phyloP scores from a whole-genome alignment of 1,284 basidiomycete species.

The Golubevia sp. region DNA sequence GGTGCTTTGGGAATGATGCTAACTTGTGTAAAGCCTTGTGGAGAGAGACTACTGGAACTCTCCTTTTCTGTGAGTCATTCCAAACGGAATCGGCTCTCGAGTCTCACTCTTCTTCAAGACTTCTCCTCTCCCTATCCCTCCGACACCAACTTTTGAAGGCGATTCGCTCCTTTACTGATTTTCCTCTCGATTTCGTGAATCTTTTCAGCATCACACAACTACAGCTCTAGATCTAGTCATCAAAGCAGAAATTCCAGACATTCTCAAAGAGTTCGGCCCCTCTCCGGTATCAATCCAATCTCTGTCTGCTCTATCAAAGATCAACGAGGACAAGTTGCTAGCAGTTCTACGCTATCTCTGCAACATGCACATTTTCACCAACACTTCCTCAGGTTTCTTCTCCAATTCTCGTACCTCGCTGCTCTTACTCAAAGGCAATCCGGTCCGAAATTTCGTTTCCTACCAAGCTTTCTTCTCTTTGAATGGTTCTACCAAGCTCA shows the following conservation, averaged over 20 bases:
- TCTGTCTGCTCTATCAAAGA: slow-evolving; percentile 5
- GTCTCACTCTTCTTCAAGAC: too few species aligned
- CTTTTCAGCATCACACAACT: slow-evolving; percentile 4
- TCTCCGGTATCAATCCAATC: slow-evolving; percentile 10
- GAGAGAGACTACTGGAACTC: slow-evolving; percentile 11
- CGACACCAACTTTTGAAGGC: too few species aligned
- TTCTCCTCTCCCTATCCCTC: too few species aligned
- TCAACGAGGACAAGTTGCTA: slow-evolving; percentile 10
- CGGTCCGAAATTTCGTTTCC: slow-evolving; percentile 18
- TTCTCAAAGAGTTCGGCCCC: slow-evolving; percentile 7
- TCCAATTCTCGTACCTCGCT: slow-evolving; percentile 17
- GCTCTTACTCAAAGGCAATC: slow-evolving; percentile 10
- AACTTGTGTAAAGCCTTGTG: slow-evolving; percentile 10
- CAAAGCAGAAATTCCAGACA: slow-evolving; percentile 14
- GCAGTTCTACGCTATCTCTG: slow-evolving; percentile 16
- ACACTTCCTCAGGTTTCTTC: slow-evolving; percentile 14
- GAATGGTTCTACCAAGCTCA: slow-evolving; percentile 5
- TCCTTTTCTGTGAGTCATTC: slow-evolving; percentile 9
- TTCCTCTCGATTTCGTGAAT: neutral
- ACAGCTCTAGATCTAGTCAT: slow-evolving; percentile 17
- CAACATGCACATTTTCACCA: slow-evolving; percentile 21
- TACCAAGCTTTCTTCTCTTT: slow-evolving; percentile 9
- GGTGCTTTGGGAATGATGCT: slow-evolving; percentile 23
- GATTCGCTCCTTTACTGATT: neutral
- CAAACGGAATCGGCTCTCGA: too few species aligned